Evolutionary conservation across 2,329 filamentous ascomycete species (phyloP).

Genomic region (Zasmidium angulare): DNA sequence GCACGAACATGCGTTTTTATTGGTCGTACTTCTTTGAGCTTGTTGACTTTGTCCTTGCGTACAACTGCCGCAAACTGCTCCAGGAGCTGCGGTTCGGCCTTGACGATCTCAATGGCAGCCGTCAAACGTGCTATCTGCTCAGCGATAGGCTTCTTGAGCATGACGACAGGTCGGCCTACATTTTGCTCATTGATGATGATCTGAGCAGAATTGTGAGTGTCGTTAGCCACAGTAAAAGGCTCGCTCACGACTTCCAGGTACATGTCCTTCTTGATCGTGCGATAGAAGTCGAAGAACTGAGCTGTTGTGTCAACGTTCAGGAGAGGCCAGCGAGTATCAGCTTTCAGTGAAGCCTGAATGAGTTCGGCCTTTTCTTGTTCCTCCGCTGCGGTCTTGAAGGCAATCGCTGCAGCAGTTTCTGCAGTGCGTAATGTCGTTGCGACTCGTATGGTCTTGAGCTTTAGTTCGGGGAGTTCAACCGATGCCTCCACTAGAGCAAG

Average conservation of each 20-base stretch:
- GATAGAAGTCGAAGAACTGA: slow-evolving; percentile 40
- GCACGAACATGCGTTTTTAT: slow-evolving; percentile 32
- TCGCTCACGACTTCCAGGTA: slow-evolving; percentile 26
- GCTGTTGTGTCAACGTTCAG: slow-evolving; percentile 40
- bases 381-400: slow-evolving; percentile 42
- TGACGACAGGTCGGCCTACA: slow-evolving; percentile 31
- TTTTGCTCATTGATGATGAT: slow-evolving; percentile 32
- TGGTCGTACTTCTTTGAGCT: slow-evolving; percentile 32
- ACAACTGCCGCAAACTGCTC: slow-evolving; percentile 36
- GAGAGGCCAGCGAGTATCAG: slow-evolving; percentile 17
- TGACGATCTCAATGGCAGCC: slow-evolving; percentile 38
- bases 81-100: slow-evolving; percentile 35
- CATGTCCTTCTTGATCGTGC: slow-evolving; percentile 13
- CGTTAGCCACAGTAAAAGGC: neutral
- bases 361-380: slow-evolving; percentile 26
- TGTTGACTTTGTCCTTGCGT: slow-evolving; percentile 31
- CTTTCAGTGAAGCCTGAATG: neutral
- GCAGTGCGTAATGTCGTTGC: slow-evolving; percentile 31
- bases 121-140: slow-evolving; percentile 37
- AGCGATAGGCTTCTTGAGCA: slow-evolving; percentile 37
- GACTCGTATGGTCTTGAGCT: slow-evolving; percentile 34
- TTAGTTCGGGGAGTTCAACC: slow-evolving; percentile 39
- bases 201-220: slow-evolving; percentile 19
- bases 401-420: slow-evolving; percentile 38
- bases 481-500: neutral